phyloP scores from a whole-genome alignment of 345 rosid genomes.

The Rhodomyrtus tomentosa region DNA sequence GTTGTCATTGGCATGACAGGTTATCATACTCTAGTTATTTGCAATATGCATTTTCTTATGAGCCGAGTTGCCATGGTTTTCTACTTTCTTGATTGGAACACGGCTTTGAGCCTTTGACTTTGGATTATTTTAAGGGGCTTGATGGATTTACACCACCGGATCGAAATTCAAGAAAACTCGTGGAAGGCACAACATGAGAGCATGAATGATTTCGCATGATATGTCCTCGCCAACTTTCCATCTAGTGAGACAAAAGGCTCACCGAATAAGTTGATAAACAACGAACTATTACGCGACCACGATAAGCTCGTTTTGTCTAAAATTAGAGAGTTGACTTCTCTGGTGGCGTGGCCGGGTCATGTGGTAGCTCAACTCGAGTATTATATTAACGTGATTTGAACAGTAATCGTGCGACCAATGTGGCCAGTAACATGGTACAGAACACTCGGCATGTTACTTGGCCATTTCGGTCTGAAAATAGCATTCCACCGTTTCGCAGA shows the following conservation, averaged over 20 bases:
- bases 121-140: neutral
- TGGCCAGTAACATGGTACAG: neutral
- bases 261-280: neutral
- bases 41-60: neutral
- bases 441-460: neutral
- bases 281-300: neutral
- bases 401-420: neutral
- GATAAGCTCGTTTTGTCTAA: neutral
- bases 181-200: neutral
- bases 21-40: neutral
- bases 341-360: neutral
- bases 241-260: neutral
- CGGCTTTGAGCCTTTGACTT: neutral
- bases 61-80: neutral
- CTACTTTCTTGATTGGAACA: neutral
- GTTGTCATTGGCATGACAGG: neutral
- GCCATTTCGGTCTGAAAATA: neutral
- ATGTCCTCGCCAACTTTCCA: neutral
- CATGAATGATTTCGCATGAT: neutral
- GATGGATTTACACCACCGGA: neutral
- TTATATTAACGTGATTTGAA: neutral
- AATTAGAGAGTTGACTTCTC: neutral
- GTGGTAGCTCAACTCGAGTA: neutral
- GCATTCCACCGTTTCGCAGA: neutral
- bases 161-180: neutral